Evolutionary conservation across 23 red algal genomes (phyloP).

Genomic region (Porphyridium purpureum): DNA sequence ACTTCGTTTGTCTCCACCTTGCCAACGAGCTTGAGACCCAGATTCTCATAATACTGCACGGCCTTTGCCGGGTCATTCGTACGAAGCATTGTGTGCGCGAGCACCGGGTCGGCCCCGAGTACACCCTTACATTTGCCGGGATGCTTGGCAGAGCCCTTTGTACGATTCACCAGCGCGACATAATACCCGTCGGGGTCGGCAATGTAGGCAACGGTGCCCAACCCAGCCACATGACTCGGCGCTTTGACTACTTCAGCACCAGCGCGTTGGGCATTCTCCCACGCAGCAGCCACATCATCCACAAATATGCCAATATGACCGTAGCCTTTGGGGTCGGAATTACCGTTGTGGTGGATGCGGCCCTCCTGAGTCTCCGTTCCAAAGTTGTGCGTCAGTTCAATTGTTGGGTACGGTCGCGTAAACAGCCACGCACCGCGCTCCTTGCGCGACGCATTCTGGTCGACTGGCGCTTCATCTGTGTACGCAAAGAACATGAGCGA

Average conservation of each 20-base stretch:
- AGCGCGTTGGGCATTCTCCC: not conserved
- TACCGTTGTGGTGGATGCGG: constrained; percentile 7
- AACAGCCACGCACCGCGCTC: constrained; percentile 89
- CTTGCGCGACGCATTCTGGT: constrained; percentile 6
- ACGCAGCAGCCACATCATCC: constrained; percentile 28
- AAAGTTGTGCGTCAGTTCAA: constrained; percentile 96
- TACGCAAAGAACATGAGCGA: constrained; percentile 89
- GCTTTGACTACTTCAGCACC: constrained; percentile 12
- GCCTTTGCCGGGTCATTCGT: constrained; percentile 44
- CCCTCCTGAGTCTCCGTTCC: constrained; percentile 36
- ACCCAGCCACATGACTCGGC: constrained; percentile 59
- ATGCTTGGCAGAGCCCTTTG: not conserved
- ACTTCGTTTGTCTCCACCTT: constrained; percentile 13
- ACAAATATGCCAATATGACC: constrained; percentile 69
- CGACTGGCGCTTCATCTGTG: constrained; percentile 14
- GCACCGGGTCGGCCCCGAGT: constrained; percentile 34
- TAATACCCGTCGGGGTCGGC: constrained; percentile 75
- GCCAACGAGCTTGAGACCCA: constrained; percentile 52
- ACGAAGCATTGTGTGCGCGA: constrained; percentile 57
- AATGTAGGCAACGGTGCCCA: constrained; percentile 51
- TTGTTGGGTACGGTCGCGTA: constrained; percentile 58
- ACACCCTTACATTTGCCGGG: not conserved
- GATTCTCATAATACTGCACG: constrained; percentile 43
- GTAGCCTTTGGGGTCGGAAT: constrained; percentile 39
- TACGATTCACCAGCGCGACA: constrained; percentile 47